Base-by-base conservation (phyloP, 1,139 yeast genomes). In the Kluyveromyces sp. region DNA sequence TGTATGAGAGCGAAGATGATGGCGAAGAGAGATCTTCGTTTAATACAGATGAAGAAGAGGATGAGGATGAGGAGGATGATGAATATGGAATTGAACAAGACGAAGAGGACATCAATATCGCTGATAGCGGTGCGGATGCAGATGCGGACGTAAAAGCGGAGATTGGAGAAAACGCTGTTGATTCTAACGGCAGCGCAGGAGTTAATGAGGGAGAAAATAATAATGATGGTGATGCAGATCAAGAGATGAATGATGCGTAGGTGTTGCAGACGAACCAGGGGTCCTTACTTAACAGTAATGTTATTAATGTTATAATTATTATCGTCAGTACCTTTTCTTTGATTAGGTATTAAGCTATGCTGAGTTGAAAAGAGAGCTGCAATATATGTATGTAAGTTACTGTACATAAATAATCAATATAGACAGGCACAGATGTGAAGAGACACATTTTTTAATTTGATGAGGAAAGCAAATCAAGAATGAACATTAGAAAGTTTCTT, bases 1-100 rank as follows among this genome's bases (percentile, higher is more conserved):
- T 46, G 10, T 39, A 48, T 10, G 43, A 43, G 7, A 46, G 42
- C 8, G 51, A 50, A 3, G 50, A 44, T 15, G 53, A 48, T 7
- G 45, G 42, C 8, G 51, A 50, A 3, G 50, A 44, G 15, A 52
- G 48, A 2, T 53, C 32, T 34, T 26, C 42, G 15, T 25, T n/a
- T 8, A 28, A 29, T 28, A 43, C 25, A 30, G 39, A 43, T 37
- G 48, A 42, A 25, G 38, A 32, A 4, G 41, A 39, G 8, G 25
- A 25, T 25, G 44, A 41, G 6, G 44, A 37, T n/a, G 38, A 42
- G 33, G 41, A 37, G 15, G 30, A 43, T 2, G 39, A 25, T 8
- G 21, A n/a, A 4, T 25, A 37, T 21, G 26, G 6, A 7, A n/a
- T 33, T 21, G 37, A 6, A 27, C 25, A 35, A 8, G 43, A 35